Conservation (phyloP, 2,329 filamentous ascomycete species). For the Pseudogymnoascus sp. region DNA sequence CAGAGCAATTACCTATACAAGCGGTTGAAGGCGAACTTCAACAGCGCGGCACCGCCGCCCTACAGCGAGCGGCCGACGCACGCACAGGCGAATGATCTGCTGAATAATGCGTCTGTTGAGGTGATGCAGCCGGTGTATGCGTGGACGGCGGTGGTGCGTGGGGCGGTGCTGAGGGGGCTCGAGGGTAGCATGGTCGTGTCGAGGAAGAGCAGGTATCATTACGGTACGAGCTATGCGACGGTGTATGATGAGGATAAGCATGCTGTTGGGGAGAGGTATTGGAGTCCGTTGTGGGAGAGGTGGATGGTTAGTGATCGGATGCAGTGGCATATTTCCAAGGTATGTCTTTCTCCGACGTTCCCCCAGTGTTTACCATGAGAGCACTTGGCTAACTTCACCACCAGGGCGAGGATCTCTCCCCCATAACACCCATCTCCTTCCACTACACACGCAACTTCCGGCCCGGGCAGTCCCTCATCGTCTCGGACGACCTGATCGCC, state of each 20-base stretch:
- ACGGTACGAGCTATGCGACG: conserved; percentile 74
- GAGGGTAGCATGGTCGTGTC: conserved; percentile 76
- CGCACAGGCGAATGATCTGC: conserved; percentile 40
- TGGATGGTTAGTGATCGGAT: conserved; percentile 80
- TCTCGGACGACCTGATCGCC: conserved; percentile 73
- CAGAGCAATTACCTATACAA: conserved; percentile 71
- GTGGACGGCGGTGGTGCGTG: conserved; percentile 73
- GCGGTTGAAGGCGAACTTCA: conserved; percentile 62
- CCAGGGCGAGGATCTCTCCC: conserved; percentile 66
- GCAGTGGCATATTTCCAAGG: conserved; percentile 81
- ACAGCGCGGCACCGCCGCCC: conserved; percentile 40
- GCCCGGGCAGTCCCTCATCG: conserved; percentile 66
- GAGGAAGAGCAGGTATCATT: conserved; percentile 61
- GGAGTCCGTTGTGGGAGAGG: conserved; percentile 71
- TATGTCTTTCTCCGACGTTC: conserved; percentile 29
- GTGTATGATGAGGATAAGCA: conserved; percentile 73
- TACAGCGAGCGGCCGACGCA: conserved; percentile 67
- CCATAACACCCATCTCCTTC: conserved; percentile 68
- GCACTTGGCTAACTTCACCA: conserved; percentile 12
- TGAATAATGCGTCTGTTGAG: conserved; percentile 55
- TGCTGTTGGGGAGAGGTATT: conserved; percentile 65
- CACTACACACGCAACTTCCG: conserved; percentile 81
- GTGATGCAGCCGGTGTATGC: conserved; percentile 78
- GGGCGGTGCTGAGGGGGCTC: conserved; percentile 65
- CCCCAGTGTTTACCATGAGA: not conserved